These are phyloP conservation scores for Casuarina equisetifolia DNA, from an alignment of 306 rosid genomes.

Conservation along the genomic window DNA sequence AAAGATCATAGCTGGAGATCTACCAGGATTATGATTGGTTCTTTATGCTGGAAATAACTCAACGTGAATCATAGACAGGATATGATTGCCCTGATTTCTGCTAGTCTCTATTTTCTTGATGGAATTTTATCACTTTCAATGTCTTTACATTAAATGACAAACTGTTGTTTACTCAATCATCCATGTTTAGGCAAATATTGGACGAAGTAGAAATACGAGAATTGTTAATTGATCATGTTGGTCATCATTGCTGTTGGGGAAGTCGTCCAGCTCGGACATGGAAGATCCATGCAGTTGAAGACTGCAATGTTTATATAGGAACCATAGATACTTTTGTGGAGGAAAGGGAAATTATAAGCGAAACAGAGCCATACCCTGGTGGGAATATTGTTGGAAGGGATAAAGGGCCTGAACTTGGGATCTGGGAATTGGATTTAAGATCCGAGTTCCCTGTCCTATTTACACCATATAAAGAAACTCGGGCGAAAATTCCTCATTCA, in stretches of 20 bases:
- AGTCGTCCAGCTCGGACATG: slow-evolving; percentile 97
- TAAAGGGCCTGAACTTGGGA: slow-evolving; percentile 70
- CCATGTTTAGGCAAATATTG: slow-evolving; percentile 52
- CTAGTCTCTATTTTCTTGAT: neutral
- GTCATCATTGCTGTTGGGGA: slow-evolving; percentile 99
- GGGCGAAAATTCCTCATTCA: slow-evolving; percentile 76
- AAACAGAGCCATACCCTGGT: slow-evolving; percentile 63
- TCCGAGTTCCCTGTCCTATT: slow-evolving; percentile 87
- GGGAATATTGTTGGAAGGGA: slow-evolving; percentile 71
- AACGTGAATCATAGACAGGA: neutral
- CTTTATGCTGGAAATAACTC: neutral
- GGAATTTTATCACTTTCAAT: slow-evolving; percentile 10
- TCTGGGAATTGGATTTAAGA: slow-evolving; percentile 91
- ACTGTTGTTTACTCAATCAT: slow-evolving; percentile 22
- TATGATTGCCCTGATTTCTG: too few relatives aligned
- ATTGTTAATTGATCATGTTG: slow-evolving; percentile 90
- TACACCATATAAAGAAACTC: slow-evolving; percentile 57
- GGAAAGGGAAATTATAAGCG: slow-evolving; percentile 74
- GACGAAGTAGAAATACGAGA: slow-evolving; percentile 95
- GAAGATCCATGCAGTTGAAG: slow-evolving; percentile 84
- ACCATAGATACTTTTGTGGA: slow-evolving; percentile 88
- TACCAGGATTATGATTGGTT: neutral
- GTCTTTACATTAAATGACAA: neutral
- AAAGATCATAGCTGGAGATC: neutral
- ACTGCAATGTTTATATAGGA: slow-evolving; percentile 92